phyloP scores from a whole-genome alignment of 2,329 filamentous ascomycete genomes.

The Zasmidium citrigriseum region DNA sequence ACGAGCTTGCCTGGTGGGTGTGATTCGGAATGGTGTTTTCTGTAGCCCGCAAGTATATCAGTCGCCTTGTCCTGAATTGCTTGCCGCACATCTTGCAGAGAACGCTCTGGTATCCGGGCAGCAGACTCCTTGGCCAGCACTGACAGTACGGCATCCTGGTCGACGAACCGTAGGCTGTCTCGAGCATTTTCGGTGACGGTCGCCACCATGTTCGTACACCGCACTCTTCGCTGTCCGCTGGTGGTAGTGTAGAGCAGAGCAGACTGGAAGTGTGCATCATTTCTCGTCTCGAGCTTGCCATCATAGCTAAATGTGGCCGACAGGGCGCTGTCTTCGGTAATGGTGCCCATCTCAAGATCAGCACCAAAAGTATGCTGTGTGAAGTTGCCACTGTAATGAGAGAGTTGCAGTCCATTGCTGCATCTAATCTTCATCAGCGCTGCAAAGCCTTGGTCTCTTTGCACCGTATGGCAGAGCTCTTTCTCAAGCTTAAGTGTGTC shows the following conservation, averaged over 20 bases:
- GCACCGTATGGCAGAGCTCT: constrained; percentile 84
- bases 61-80: constrained; percentile 87
- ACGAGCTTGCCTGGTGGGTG: constrained; percentile 92
- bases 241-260: constrained; percentile 93
- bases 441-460: constrained; percentile 90
- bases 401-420: constrained; percentile 91
- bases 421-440: constrained; percentile 98
- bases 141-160: constrained; percentile 88
- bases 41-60: constrained; percentile 86
- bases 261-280: constrained; percentile 96
- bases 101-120: constrained; percentile 71
- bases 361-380: constrained; percentile 93
- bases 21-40: constrained; percentile 84
- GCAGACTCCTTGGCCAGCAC: constrained; percentile 93
- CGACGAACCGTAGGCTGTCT: constrained; percentile 86
- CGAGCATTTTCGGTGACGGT: constrained; percentile 83
- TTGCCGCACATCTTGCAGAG: constrained; percentile 81
- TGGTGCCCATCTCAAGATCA: constrained; percentile 87
- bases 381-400: constrained; percentile 95
- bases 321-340: constrained; percentile 92
- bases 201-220: constrained; percentile 91
- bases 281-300: constrained; percentile 92
- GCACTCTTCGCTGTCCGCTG: constrained; percentile 81
- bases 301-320: constrained; percentile 92
- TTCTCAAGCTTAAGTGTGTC: constrained; percentile 81